Base-by-base conservation (phyloP, 371 early-diverging fungal species). In the Apophysomyces sp. region DNA sequence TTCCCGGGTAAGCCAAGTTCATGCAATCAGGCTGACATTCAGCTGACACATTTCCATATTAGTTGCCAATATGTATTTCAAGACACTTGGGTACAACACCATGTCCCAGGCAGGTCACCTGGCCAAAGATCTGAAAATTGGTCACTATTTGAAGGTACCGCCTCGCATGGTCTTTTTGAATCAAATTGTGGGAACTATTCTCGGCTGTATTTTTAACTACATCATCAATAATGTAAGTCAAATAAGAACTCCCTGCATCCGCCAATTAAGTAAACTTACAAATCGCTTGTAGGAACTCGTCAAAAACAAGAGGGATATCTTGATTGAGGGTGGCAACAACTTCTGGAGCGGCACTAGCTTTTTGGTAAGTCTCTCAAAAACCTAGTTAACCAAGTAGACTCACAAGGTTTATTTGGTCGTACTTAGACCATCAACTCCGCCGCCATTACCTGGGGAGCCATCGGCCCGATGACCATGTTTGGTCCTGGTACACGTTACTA, bases 61-160 rank as follows among this genome's bases (percentile, higher is more conserved):
- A 44, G 49, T 44, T 21, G 49, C 49, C n/a, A 73, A 71, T 61
- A 69, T 72, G 68, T 73, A 71, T 34, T 77, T 78, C 55, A 73
- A 72, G 61, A 70, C 65, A 1, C 44, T 78, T 18, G 84, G 88
- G 5, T 74, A 72, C 36, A 78, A 74, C 51, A 77, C 84, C 7
- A 60, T 85, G 69, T 60, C 52, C 2, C 82, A 85, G 62, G 77
- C 84, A 1, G 68, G 78, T 32, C n/a, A 59, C 24, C 66, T 82
- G 61, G 76, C 80, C 0, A 51, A 57, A 9, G 87, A 87, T 66
- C 78, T 86, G 54, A 88, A 88, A 57, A 75, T 88, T 29, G 89
- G 88, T 11, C 83, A 86, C 36, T 89, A 89, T 66, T 82, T 89
- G 74, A 89, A 89, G 66, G 81, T 88, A 1, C 88, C 88, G 15